phyloP scores from a whole-genome alignment of 306 rosid species.

The Cercis canadensis region DNA sequence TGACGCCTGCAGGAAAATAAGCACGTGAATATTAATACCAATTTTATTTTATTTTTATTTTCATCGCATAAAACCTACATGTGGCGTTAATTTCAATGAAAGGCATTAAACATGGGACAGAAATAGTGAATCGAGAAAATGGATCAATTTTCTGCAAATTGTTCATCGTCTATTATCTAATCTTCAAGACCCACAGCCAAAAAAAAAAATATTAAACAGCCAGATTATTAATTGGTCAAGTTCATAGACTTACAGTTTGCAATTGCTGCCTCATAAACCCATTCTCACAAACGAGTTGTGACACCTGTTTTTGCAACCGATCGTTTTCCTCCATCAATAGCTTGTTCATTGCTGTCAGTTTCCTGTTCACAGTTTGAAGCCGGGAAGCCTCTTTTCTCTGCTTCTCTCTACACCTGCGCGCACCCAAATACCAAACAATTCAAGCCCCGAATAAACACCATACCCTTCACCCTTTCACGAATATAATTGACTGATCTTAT shows the following conservation, averaged over 20 bases:
- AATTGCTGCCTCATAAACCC: conserved; percentile 92
- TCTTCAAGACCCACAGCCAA: background rate
- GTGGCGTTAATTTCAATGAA: no score
- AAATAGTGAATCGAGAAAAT: background rate
- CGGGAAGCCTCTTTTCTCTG: conserved; percentile 93
- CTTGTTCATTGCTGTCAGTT: conserved; percentile 92
- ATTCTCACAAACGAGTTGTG: conserved; percentile 93
- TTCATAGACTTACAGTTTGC: conserved; percentile 71
- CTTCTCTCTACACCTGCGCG: conserved; percentile 94
- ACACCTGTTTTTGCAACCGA: conserved; percentile 96
- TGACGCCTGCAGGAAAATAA: conserved; percentile 45
- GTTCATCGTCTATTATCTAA: no score
- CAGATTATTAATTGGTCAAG: background rate
- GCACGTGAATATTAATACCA: conserved; percentile 19
- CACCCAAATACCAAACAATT: conserved; percentile 21
- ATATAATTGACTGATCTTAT: background rate
- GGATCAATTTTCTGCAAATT: no score
- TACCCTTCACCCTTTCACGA: background rate
- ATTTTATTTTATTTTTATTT: no score
- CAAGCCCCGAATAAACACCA: background rate
- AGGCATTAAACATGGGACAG: conserved; percentile 6
- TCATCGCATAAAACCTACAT: no score
- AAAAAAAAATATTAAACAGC: background rate
- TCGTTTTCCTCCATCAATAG: conserved; percentile 98
- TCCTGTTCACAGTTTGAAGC: conserved; percentile 93